A percentile compares a stretch with the other conserved stretches of the same genome.
phyloP scores from a whole-genome alignment of 1,284 basidiomycete species.

The Cryptococcus amylolentus region DNA sequence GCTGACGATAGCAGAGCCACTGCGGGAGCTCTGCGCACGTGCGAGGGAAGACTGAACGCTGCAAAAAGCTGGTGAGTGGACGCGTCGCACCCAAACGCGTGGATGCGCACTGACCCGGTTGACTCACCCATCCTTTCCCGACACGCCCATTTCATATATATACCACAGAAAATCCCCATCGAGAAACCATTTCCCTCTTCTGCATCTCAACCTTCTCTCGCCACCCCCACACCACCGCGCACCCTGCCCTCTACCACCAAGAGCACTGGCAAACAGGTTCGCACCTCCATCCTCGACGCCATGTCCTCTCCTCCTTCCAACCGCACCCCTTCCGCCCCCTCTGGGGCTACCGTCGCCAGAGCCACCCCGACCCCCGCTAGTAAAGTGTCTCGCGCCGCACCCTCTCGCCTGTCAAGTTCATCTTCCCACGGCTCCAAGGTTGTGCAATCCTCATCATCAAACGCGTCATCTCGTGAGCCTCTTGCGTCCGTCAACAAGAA shows the following conservation, averaged over 20 bases:
- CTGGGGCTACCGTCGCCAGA: background rate
- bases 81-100: background rate
- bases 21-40: constrained; percentile 17
- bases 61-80: constrained; percentile 15
- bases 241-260: constrained; percentile 7
- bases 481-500: too few species aligned
- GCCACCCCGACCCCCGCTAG: background rate
- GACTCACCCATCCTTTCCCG: background rate
- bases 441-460: too few species aligned
- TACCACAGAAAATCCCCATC: background rate
- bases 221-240: background rate
- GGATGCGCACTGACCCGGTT: background rate
- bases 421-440: too few species aligned
- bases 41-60: constrained; percentile 20
- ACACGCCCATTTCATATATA: background rate
- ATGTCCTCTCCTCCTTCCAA: background rate
- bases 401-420: background rate
- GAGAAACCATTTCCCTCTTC: background rate
- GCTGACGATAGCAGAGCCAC: constrained; percentile 13
- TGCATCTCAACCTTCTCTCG: constrained; percentile 6
- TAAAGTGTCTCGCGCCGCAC: background rate
- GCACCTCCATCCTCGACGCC: background rate
- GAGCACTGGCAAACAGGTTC: background rate
- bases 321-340: background rate
- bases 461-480: too few species aligned